A percentile compares a stretch with the other conserved stretches of the same genome.
phyloP scores from a whole-genome alignment of 2,329 filamentous ascomycete genomes.

The Cladophialophora carrionii region DNA sequence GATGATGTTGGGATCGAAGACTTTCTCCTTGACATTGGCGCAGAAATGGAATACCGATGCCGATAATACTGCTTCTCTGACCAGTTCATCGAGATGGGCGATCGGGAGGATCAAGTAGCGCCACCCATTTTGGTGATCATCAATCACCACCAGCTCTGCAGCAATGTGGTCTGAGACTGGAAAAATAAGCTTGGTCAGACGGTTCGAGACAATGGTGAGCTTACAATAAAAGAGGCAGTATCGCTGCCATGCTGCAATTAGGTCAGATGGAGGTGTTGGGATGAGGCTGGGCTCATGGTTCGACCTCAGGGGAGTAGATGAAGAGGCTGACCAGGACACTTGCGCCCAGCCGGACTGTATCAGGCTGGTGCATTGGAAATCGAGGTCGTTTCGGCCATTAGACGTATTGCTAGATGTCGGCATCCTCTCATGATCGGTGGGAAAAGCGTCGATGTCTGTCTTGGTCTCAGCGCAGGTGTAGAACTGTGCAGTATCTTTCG shows the following conservation, averaged over 20 bases:
- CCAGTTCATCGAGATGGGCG: constrained; percentile 31
- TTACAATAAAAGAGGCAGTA: neutral
- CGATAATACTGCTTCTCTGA: neutral
- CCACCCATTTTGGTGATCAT: constrained; percentile 10
- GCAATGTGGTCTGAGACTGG: constrained; percentile 6
- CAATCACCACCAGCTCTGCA: constrained; percentile 4
- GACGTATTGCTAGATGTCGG: neutral
- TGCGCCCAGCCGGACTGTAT: neutral
- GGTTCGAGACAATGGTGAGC: neutral
- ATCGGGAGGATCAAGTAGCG: constrained; percentile 35
- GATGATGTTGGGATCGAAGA: neutral
- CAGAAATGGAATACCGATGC: constrained; percentile 1
- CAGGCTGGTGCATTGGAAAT: neutral
- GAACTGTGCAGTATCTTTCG: neutral
- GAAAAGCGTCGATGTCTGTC: neutral
- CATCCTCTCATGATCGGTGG: neutral
- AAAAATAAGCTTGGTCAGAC: neutral
- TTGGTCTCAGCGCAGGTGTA: neutral
- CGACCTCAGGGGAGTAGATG: neutral
- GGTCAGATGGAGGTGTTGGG: neutral
- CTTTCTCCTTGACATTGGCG: too few relatives aligned
- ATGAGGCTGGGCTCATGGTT: neutral
- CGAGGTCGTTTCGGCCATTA: neutral
- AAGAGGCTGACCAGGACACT: neutral
- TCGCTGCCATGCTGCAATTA: neutral